These are phyloP conservation scores for Mucor ambiguus DNA, from an alignment of 371 early-diverging fungal genomes.

Conservation along the genomic window DNA sequence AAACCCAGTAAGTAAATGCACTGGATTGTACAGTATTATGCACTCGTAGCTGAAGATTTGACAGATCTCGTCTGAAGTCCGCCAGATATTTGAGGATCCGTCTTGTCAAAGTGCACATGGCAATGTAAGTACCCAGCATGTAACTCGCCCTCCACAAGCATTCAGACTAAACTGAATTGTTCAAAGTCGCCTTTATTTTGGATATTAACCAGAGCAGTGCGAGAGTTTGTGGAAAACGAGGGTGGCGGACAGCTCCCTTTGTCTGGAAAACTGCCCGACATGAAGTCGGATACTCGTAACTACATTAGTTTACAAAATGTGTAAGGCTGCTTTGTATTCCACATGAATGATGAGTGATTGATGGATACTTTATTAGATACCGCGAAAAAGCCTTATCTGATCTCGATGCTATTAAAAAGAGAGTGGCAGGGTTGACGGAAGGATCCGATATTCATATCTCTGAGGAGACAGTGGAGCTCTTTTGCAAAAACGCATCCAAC, in stretches of 20 bases:
- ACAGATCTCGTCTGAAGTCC: conserved; percentile 55
- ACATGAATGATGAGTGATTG: background rate
- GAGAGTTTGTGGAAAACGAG: conserved; percentile 77
- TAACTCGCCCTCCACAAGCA: background rate
- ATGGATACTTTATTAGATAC: conserved; percentile 54
- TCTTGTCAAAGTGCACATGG: conserved; percentile 51
- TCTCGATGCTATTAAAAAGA: conserved; percentile 53
- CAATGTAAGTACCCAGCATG: conserved; percentile 40
- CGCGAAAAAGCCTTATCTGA: conserved; percentile 82
- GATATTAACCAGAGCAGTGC: conserved; percentile 79
- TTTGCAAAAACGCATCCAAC: conserved; percentile 83
- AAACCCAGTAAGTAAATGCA: conserved; percentile 20
- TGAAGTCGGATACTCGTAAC: conserved; percentile 91
- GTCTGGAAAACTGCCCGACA: conserved; percentile 90
- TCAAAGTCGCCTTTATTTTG: conserved; percentile 83
- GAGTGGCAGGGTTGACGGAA: conserved; percentile 55
- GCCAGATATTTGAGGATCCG: conserved; percentile 55
- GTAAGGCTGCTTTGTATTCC: conserved; percentile 40
- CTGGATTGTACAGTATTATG: background rate
- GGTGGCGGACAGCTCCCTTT: conserved; percentile 81
- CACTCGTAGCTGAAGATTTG: background rate
- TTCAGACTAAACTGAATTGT: background rate
- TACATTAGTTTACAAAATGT: conserved; percentile 84
- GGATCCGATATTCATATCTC: conserved; percentile 58
- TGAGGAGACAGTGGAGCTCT: conserved; percentile 71